Conservation (phyloP, 2,329 filamentous ascomycete species). For the Xylogone sp. region DNA sequence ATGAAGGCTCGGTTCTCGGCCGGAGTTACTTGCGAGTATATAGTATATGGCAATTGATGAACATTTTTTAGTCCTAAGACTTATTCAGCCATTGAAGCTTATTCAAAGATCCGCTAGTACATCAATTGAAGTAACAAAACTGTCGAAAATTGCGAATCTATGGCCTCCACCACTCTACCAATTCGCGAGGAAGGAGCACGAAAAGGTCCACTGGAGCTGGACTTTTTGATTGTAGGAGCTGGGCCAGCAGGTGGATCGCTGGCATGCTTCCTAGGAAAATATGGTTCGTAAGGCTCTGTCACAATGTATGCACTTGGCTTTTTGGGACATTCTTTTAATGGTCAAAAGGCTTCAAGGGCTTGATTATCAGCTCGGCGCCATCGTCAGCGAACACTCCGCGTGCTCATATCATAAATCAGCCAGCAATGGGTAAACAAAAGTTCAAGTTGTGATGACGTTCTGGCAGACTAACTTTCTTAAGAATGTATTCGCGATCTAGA, state of each 20-base stretch:
- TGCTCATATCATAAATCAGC: conserved; percentile 55
- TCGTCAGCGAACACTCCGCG: conserved; percentile 53
- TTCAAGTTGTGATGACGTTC: neutral
- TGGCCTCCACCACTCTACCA: neutral
- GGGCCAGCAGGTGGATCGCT: conserved; percentile 52
- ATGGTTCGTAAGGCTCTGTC: conserved; percentile 32
- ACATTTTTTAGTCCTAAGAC: too few species aligned
- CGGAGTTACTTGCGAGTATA: too few species aligned
- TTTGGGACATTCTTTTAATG: neutral
- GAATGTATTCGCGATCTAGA: neutral
- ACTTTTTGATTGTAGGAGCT: conserved; percentile 46
- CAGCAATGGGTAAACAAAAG: neutral
- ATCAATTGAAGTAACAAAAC: too few species aligned
- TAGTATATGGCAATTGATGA: too few species aligned
- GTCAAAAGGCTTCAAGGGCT: conserved; percentile 41
- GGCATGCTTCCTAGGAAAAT: conserved; percentile 47
- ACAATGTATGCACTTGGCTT: neutral
- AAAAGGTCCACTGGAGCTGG: conserved; percentile 26
- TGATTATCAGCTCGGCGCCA: conserved; percentile 47
- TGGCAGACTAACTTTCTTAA: neutral
- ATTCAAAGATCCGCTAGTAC: too few species aligned
- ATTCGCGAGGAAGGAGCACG: conserved; percentile 1
- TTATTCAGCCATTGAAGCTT: too few species aligned
- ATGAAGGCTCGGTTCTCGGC: too few species aligned
- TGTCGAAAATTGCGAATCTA: neutral